Evolutionary conservation across 441 rosid species (phyloP), one percentile per base, ranked within the genome.

Genomic region (Gossypium schwendimanii): DNA sequence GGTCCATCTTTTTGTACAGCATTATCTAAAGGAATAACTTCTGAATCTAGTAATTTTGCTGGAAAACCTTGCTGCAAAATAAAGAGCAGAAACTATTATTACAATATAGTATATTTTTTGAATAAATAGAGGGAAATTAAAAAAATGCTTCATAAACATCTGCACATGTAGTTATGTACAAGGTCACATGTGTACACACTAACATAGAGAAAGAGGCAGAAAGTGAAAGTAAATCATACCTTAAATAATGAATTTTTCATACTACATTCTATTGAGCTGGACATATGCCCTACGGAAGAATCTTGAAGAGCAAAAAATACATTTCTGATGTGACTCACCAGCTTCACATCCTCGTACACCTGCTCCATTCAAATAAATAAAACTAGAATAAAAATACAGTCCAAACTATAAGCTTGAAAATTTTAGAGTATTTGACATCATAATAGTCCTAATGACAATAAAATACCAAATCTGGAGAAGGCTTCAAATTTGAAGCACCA

Each of bases 291-390:
- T 44, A 79, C 71, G 60, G 89, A 66, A 63, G 87, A 77, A 77
- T 87, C 92, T 72, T 86, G 88, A 70, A 87, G 83, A 58, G 88
- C 69, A 10, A 72, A 84, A 81, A 90, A 89, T 75, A 80, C 80
- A 68, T 87, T 87, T 82, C 79, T 86, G 59, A 94, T 85, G 81
- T 83, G 86, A 63, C 81, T 76, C 74, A 90, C 91, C 78, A 87
- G 76, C 76, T 84, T 86, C 82, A 74, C 71, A 85, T 89, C 91
- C 89, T 84, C 98, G 24, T 69, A 63, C 61, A 88, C 82, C 98
- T 94, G 90, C 65, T 78, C 84, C 81, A 83, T 63, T 53, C 82
- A 79, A 73, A 72, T 60, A 79, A 73, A 70, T 28, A 76, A 76
- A 66, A 9, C 23, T 12, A 69, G 24, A 39, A 50, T 65, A 68